Base-by-base conservation (phyloP, 179 eudicot genomes). In the Gypsophila paniculata region DNA sequence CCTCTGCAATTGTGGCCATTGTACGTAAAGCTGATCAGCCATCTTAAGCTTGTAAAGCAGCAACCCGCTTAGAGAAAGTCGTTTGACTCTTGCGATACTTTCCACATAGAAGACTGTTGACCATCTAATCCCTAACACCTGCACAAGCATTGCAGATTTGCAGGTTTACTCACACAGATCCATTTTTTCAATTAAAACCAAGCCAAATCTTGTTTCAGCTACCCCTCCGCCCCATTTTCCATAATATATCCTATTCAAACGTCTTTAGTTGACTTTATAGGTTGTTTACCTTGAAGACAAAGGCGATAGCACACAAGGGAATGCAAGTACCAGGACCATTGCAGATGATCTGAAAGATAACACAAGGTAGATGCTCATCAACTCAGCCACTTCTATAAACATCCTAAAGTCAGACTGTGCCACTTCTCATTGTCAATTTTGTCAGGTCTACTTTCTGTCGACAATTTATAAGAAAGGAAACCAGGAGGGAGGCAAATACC, bases 251-350 rank as follows among this genome's bases (percentile, higher is more conserved):
- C 10, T 39, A 39, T 39, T 8, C 36, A 23, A 39, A 59, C 61
- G 58, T 60, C 2, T 65, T 11, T 39, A 3, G 17, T 23, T 6
- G 34, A 29, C 34, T n/a, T 26, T 21, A 22, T 38, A 66, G 21
- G 38, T 25, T 21, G 34, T 77, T 59, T 57, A 93, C 98, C 98
- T 93, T 93, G 71, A 93, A 93, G 69, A 85, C 5, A 66, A 86
- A 89, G 25, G 97, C 90, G 63, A 89, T 88, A 69, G 73, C 83
- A 68, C 97, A 93, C 19, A 93, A 71, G 8, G 98, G 98, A 74
- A 93, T 76, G 80, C 98, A 93, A 57, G 98, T 93, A 66, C 97
- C 97, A 65, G 98, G 98, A 55, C 97, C 98, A 80, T 93, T 93
- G 85, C 97, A 93, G 66, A 93, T 85, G 78, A 93, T 86, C 98